Conservation (phyloP, 202 grass and related monocot species). For the Dendrocalamus latiflorus region DNA sequence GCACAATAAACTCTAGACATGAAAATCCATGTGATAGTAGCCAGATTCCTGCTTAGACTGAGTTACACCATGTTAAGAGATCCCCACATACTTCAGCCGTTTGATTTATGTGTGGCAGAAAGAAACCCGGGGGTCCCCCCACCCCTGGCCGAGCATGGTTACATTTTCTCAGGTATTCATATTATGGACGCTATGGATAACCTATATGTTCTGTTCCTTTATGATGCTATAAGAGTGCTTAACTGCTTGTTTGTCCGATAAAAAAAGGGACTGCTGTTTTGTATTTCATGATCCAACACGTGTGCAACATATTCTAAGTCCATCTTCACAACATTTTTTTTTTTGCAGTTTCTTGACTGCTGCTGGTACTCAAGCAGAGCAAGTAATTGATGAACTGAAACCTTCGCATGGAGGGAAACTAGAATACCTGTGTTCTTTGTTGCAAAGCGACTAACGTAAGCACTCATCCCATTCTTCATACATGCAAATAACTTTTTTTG, state of each 20-base stretch:
- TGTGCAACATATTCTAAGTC: too few relatives aligned
- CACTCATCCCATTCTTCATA: not conserved
- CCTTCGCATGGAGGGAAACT: constrained; percentile 57
- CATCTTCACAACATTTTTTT: not conserved
- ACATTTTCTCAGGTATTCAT: not conserved
- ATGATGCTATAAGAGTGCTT: not conserved
- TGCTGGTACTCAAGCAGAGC: constrained; percentile 66
- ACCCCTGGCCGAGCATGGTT: too few relatives aligned
- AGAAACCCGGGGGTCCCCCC: too few relatives aligned
- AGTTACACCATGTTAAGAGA: not conserved
- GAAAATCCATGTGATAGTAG: not conserved
- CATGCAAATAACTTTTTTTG: not conserved
- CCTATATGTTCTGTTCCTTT: not conserved
- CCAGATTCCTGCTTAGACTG: not conserved
- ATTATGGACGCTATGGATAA: not conserved
- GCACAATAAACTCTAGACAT: not conserved
- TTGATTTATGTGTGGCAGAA: not conserved
- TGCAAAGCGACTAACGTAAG: constrained; percentile 79
- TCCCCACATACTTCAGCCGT: not conserved
- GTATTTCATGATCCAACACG: not conserved
- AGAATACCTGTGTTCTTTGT: constrained; percentile 76
- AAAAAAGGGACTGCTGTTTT: not conserved
- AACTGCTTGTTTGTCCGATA: not conserved
- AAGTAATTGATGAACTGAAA: constrained; percentile 54
- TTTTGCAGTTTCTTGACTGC: constrained; percentile 87